Evolutionary conservation across 257 asterid genomes (phyloP).

Genomic region (Solanum rostratum): DNA sequence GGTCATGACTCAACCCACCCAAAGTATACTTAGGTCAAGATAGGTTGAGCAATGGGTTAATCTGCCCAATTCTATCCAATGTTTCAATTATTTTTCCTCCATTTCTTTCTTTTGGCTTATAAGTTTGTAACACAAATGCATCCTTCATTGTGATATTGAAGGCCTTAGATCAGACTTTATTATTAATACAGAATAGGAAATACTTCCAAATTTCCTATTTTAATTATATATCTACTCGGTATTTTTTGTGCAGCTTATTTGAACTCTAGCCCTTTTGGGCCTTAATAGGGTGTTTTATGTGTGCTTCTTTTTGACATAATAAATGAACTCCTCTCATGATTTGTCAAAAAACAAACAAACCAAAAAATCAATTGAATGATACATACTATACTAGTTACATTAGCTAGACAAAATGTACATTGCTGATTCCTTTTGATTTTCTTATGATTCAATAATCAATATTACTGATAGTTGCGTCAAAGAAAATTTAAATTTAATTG

Average conservation of each 20-base stretch:
- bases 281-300: neutral
- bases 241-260: neutral
- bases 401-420: neutral
- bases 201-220: neutral
- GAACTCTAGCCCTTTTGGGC: neutral
- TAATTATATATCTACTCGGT: neutral
- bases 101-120: neutral
- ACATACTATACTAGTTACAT: neutral
- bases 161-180: neutral
- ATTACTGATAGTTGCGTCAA: neutral
- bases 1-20: neutral
- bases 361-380: neutral
- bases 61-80: neutral
- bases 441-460: neutral
- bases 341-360: neutral
- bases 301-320: neutral
- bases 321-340: neutral
- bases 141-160: neutral
- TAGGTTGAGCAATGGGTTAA: neutral
- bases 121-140: neutral
- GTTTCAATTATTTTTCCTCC: neutral
- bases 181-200: neutral
- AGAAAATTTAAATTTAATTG: neutral
- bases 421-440: neutral
- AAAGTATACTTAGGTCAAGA: neutral